Percentiles rank a stretch among this genome's conserved stretches.
These are phyloP conservation scores for Podila clonocystis DNA, from an alignment of 192 early-diverging fungal species.

Conservation along the genomic window DNA sequence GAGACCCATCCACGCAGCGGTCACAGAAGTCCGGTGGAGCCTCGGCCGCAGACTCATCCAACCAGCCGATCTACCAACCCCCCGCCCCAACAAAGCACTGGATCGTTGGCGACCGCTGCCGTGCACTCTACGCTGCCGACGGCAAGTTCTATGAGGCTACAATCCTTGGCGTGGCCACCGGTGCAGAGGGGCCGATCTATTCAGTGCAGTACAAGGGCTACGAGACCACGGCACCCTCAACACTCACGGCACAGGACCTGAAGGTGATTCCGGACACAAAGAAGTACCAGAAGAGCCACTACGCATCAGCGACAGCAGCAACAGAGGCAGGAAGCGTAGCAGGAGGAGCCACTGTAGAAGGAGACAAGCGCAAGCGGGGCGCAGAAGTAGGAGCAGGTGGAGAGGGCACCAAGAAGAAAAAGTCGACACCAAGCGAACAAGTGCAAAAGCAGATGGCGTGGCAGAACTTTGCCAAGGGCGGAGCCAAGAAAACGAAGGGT, in stretches of 20 bases:
- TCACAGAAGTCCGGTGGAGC: background rate
- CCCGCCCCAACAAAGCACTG: constrained; percentile 39
- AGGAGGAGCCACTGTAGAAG: constrained; percentile 32
- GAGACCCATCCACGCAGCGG: constrained; percentile 3
- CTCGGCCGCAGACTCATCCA: background rate
- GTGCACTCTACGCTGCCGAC: constrained; percentile 73
- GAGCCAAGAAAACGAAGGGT: constrained; percentile 60
- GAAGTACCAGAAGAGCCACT: constrained; percentile 32
- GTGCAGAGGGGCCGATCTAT: constrained; percentile 62
- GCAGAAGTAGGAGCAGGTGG: constrained; percentile 9
- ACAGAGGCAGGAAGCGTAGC: constrained; percentile 31
- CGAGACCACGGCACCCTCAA: constrained; percentile 60
- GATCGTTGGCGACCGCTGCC: constrained; percentile 66
- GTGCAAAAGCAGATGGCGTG: constrained; percentile 78
- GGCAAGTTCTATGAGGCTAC: constrained; percentile 74
- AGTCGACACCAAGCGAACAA: constrained; percentile 66
- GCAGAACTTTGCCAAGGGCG: constrained; percentile 75
- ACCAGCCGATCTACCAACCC: constrained; percentile 33
- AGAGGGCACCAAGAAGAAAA: constrained; percentile 59
- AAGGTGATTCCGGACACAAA: constrained; percentile 55
- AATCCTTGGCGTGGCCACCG: constrained; percentile 60
- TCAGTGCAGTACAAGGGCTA: constrained; percentile 73
- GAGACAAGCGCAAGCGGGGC: constrained; percentile 17
- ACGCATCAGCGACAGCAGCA: constrained; percentile 29
- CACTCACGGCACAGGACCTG: constrained; percentile 58